Base-by-base conservation (phyloP, 176 grass and related monocot genomes). In the Melocanna baccifera region DNA sequence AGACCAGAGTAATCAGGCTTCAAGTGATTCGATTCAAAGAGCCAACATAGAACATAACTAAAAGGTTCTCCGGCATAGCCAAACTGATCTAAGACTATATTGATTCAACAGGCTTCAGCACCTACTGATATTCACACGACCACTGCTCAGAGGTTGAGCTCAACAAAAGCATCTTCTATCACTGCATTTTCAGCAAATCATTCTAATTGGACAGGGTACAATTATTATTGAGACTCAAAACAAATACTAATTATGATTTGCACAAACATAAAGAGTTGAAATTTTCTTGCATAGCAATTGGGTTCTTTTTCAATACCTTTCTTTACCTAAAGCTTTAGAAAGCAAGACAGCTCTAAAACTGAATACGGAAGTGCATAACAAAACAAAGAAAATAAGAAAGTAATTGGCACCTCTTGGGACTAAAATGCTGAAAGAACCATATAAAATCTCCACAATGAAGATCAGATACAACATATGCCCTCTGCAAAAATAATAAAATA, bases 401-500 rank as follows among this genome's bases (percentile, higher is more conserved):
- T 45, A 69, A 36, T 57, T 6, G 76, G 79, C 66, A 90, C 84
- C 79, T 86, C 26, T 72, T 58, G 7, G 9, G 36, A 86, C 34
- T 72, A 46, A 59, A 77, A 72, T 46, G 53, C 22, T 62, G 32
- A 46, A 50, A 77, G 83, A 86, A 90, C 57, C 65, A 82, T 19
- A 51, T 25, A 69, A 53, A 77, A 87, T 78, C 46, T 78, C 73
- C 72, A 90, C 20, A 86, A 78, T 57, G 47, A 82, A 71, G 36
- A 86, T 83, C 28, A 73, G 37, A 78, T 69, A 82, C 59, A 81
- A 61, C 16, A 83, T 59, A 59, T 51, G 1, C 19, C 19, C 22
- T 83, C 79, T 90, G 73, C 73, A 86, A 81, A 90, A 73, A 83
- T 86, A 58, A 83, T 83, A 78, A 71, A 83, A 23, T 42, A 77